Percentiles rank a stretch among this genome's conserved stretches.
These are phyloP conservation scores for Chalaropsis thielavioides DNA, from an alignment of 2,329 filamentous ascomycete genomes.

Conservation along the genomic window DNA sequence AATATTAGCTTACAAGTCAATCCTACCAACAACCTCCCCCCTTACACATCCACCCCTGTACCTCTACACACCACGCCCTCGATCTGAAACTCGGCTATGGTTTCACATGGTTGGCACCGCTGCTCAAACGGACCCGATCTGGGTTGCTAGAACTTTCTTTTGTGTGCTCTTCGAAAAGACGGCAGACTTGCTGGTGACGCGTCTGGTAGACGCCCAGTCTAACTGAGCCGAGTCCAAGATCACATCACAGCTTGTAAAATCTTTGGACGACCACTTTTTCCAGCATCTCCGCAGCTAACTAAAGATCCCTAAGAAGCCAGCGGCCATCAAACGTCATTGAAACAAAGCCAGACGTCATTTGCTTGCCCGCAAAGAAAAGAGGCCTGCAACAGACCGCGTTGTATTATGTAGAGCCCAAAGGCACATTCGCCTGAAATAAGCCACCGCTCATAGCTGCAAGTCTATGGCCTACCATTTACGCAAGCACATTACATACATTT, in stretches of 20 bases:
- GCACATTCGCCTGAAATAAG: neutral
- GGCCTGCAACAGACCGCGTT: neutral
- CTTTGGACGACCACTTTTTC: too few species aligned
- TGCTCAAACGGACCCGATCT: neutral
- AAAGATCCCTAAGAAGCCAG: neutral
- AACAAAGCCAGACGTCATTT: neutral
- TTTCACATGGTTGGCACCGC: neutral
- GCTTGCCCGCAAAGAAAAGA: neutral
- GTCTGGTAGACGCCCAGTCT: neutral
- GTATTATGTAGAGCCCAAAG: neutral
- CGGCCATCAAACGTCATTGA: neutral
- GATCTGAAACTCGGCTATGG: neutral
- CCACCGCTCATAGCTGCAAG: neutral
- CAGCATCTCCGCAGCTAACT: too few species aligned
- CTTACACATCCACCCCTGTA: neutral
- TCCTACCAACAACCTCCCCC: neutral
- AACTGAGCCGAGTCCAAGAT: too few species aligned
- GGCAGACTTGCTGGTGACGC: neutral
- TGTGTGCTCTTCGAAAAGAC: neutral
- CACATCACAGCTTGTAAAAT: neutral
- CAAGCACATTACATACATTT: neutral
- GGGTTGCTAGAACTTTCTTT: neutral
- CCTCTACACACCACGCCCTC: neutral
- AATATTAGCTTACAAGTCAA: conserved; percentile 22
- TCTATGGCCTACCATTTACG: neutral